phyloP scores from a whole-genome alignment of 768 basidiomycete genomes.

The Boletus rex-veris region DNA sequence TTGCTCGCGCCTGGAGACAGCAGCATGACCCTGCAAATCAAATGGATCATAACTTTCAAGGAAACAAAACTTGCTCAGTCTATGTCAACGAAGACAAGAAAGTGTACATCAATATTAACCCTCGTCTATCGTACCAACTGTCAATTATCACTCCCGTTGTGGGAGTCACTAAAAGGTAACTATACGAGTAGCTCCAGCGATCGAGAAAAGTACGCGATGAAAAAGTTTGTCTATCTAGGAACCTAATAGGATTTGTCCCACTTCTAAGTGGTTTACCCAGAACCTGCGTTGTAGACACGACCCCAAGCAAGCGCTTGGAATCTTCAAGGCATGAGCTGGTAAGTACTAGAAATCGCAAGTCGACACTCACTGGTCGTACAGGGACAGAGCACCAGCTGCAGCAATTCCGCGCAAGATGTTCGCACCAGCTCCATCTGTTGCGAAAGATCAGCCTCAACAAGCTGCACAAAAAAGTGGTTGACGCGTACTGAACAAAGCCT shows the following conservation, averaged over 20 bases:
- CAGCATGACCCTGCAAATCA: not conserved
- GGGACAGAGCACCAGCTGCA: conserved; percentile 50
- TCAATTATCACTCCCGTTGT: not conserved
- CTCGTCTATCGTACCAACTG: not conserved
- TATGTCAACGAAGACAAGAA: not conserved
- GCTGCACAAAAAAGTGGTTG: not conserved
- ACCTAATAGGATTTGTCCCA: not conserved
- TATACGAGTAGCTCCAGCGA: not conserved
- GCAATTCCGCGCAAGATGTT: conserved; percentile 54
- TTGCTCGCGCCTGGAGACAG: no score
- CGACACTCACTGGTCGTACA: conserved; percentile 52
- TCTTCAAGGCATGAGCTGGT: conserved; percentile 10
- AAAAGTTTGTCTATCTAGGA: not conserved
- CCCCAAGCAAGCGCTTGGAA: conserved; percentile 55
- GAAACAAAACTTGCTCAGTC: not conserved
- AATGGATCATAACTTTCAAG: not conserved
- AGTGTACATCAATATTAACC: not conserved
- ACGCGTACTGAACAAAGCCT: conserved; percentile 36
- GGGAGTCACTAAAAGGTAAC: not conserved
- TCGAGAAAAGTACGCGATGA: not conserved
- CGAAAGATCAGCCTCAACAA: not conserved
- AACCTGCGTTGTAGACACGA: conserved; percentile 52
- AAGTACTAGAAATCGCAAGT: not conserved
- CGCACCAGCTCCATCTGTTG: conserved; percentile 57
- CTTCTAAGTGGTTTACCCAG: conserved; percentile 10